phyloP scores from a whole-genome alignment of 1,284 basidiomycete genomes.

The Apiotrichum sp. region DNA sequence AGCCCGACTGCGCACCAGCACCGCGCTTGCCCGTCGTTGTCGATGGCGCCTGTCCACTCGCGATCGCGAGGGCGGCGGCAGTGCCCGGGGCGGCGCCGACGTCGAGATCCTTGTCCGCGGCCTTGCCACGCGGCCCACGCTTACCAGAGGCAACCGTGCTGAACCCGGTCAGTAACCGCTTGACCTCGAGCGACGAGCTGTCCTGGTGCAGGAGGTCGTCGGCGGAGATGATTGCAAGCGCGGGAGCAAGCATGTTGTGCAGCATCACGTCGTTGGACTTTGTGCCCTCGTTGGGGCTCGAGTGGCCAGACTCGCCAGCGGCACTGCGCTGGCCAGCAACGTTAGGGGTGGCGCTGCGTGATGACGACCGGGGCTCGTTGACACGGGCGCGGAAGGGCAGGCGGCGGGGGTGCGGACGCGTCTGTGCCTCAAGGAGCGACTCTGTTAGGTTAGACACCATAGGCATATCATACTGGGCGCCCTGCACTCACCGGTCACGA shows the following conservation, averaged over 20 bases:
- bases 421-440: constrained; percentile 39
- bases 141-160: constrained; percentile 28
- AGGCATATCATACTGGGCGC: background rate
- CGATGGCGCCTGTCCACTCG: constrained; percentile 25
- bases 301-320: constrained; percentile 9
- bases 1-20: constrained; percentile 30
- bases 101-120: constrained; percentile 23
- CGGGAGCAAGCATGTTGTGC: constrained; percentile 34
- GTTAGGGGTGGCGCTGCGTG: constrained; percentile 10
- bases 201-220: constrained; percentile 43
- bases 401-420: constrained; percentile 34
- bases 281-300: constrained; percentile 19
- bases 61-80: constrained; percentile 33
- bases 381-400: constrained; percentile 25
- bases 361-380: constrained; percentile 11
- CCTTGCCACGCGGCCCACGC: constrained; percentile 36
- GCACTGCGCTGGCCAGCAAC: constrained; percentile 11
- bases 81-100: constrained; percentile 34
- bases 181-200: constrained; percentile 39
- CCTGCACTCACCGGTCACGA: constrained; percentile 47
- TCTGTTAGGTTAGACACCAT: constrained; percentile 21
- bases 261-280: constrained; percentile 36
- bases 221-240: constrained; percentile 34
- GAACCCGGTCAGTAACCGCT: constrained; percentile 29
- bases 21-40: constrained; percentile 27